Percentiles rank a stretch among this genome's conserved stretches.
Conservation (phyloP, 2,329 filamentous ascomycete genomes). For the Aspergillus texensis region DNA sequence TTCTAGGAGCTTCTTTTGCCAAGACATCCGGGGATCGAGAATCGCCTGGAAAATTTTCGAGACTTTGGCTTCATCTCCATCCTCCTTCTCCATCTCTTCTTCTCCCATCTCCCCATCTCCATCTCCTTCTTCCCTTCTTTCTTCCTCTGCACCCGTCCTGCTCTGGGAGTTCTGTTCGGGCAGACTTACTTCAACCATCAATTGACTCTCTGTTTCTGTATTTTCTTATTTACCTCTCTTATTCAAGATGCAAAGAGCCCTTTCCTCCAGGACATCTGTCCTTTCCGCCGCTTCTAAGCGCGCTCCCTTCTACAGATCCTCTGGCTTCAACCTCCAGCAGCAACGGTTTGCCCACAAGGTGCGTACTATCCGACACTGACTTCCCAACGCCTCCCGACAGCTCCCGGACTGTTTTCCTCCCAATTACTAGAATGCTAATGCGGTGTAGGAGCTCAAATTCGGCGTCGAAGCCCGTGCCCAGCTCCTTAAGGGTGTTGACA, state of each 20-base stretch:
- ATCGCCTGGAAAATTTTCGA: slow-evolving; percentile 46
- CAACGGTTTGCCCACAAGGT: slow-evolving; percentile 98
- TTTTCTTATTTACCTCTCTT: slow-evolving; percentile 28
- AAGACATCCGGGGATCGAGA: slow-evolving; percentile 46
- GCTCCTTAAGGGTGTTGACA: slow-evolving; percentile 92
- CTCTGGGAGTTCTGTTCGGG: slow-evolving; percentile 39
- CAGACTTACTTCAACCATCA: slow-evolving; percentile 27
- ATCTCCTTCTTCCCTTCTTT: slow-evolving; percentile 33
- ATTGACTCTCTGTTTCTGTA: slow-evolving; percentile 25
- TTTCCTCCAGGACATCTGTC: slow-evolving; percentile 81
- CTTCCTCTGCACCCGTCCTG: slow-evolving; percentile 34
- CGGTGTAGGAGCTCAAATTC: slow-evolving; percentile 86
- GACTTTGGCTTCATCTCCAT: slow-evolving; percentile 42
- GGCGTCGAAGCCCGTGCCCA: slow-evolving; percentile 90
- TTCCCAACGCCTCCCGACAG: background rate
- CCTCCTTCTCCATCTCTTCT: slow-evolving; percentile 28
- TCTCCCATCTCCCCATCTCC: slow-evolving; percentile 28
- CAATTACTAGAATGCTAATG: slow-evolving; percentile 23
- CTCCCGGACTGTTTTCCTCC: background rate
- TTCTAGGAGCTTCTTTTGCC: slow-evolving; percentile 48
- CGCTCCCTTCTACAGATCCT: slow-evolving; percentile 63
- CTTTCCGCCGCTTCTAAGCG: slow-evolving; percentile 63
- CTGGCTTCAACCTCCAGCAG: slow-evolving; percentile 76
- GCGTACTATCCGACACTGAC: slow-evolving; percentile 33
- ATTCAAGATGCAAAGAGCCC: slow-evolving; percentile 88